Evolutionary conservation across 1,284 basidiomycete species (phyloP).

Genomic region (Omphalotus olearius): DNA sequence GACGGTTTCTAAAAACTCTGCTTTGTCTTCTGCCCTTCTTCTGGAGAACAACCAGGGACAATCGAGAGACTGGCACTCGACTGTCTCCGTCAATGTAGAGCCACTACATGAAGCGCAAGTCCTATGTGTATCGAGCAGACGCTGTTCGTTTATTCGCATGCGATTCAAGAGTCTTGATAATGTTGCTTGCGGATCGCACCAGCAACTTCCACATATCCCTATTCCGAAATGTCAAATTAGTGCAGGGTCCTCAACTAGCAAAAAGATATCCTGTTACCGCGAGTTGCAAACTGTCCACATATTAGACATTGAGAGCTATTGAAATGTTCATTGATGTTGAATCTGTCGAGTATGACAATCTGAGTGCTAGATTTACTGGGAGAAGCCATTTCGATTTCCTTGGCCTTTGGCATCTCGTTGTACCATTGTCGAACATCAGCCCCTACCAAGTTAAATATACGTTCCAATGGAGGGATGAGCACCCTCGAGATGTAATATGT

Average conservation of each 20-base stretch:
- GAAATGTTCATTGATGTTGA: conserved; percentile 77
- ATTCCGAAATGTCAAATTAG: conserved; percentile 8
- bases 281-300: conserved; percentile 53
- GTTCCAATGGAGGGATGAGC: conserved; percentile 85
- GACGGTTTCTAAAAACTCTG: conserved; percentile 35
- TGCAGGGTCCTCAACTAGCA: background rate
- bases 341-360: conserved; percentile 28
- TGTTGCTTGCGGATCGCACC: conserved; percentile 46
- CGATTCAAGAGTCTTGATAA: conserved; percentile 56
- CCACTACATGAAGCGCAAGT: conserved; percentile 72
- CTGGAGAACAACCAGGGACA: conserved; percentile 81
- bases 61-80: conserved; percentile 79
- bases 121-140: conserved; percentile 52
- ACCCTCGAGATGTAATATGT: conserved; percentile 89
- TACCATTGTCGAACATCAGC: conserved; percentile 90
- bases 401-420: conserved; percentile 76
- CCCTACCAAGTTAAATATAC: conserved; percentile 91
- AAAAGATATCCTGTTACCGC: conserved; percentile 37
- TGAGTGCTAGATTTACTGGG: conserved; percentile 42
- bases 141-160: conserved; percentile 55
- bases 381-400: conserved; percentile 34
- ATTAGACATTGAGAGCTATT: conserved; percentile 66
- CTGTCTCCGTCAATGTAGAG: conserved; percentile 52
- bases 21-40: conserved; percentile 58
- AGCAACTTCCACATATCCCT: conserved; percentile 73